phyloP scores from a whole-genome alignment of 1,284 basidiomycete species.

The Ustilago sp. region DNA sequence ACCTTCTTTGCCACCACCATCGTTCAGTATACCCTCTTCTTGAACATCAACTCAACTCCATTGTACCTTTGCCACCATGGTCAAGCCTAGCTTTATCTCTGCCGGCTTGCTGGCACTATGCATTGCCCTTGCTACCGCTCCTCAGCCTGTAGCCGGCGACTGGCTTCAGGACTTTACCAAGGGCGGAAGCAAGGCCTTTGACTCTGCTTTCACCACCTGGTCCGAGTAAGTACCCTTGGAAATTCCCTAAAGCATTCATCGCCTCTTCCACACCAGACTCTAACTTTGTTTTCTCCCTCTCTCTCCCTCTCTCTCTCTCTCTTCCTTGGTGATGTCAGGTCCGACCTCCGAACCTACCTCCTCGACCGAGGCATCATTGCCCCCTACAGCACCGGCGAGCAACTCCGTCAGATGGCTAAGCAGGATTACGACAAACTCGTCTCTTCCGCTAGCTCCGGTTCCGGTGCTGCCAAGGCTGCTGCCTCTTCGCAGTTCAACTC shows the following conservation, averaged over 20 bases:
- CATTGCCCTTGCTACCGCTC: conserved; percentile 55
- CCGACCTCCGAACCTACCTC: conserved; percentile 65
- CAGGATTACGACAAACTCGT: conserved; percentile 61
- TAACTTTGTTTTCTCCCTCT: not conserved
- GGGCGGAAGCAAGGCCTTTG: conserved; percentile 57
- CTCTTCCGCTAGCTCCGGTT: conserved; percentile 36
- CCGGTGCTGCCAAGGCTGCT: conserved; percentile 40
- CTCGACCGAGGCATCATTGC: conserved; percentile 67
- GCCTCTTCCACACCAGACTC: not conserved
- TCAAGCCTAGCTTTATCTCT: conserved; percentile 61
- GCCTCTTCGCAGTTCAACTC: conserved; percentile 45
- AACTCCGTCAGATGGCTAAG: conserved; percentile 63
- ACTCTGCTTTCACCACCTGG: conserved; percentile 64
- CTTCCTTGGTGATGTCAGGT: conserved; percentile 8
- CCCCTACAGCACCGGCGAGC: conserved; percentile 62
- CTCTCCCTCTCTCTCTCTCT: not conserved
- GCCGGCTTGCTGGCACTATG: conserved; percentile 59
- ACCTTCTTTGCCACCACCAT: not conserved
- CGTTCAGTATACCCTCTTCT: not conserved
- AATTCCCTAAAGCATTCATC: not conserved
- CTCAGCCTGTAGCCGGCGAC: conserved; percentile 56
- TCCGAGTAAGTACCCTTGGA: conserved; percentile 55
- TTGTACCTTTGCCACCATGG: conserved; percentile 35
- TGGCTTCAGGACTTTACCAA: conserved; percentile 58
- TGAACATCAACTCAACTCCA: not conserved